Evolutionary conservation across 495 filamentous ascomycete species (phyloP), one percentile per base, ranked within the genome.

Genomic region (Hyphodiscus hymeniophilus): DNA sequence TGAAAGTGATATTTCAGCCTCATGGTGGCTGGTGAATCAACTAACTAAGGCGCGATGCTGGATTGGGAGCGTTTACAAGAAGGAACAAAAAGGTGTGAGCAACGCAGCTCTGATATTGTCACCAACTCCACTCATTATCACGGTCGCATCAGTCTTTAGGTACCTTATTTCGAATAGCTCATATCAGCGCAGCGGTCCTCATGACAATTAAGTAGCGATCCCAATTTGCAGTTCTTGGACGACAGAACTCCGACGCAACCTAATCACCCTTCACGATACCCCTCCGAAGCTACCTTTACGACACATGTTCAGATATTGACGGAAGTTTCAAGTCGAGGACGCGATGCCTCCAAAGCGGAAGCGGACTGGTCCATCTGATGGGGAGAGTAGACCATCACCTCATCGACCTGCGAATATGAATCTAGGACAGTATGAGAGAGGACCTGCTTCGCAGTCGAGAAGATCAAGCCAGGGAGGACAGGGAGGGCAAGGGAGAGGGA

Each of bases 321-420:
- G 23, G 20, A 26, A 26, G 10, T 34, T 52, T 20, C 17, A 47
- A 31, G 41, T 50, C 18, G 38, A 42, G 58, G 40, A 20, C 38
- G 47, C 47, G 20, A 57, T 57, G 50, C 50, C 55, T 18, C 44
- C 55, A 21, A 76, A 77, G 66, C 65, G 75, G 51, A 78, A 76
- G 66, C 69, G 74, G 62, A 64, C 63, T 52, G 73, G 75, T 16
- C 62, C 45, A 6, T 59, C 61, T 20, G 60, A 60, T 47, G 68
- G 65, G 39, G 51, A 57, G 16, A 65, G 61, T 36, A 65, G 75
- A 45, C 71, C 74, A 10, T 64, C 75, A 20, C 75, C 75, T 23
- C 69, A 78, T 63, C 67, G 73, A 4, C 75, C 75, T 34, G 62
- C 61, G 24, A 66, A 75, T 50, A 69, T 67, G 3, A 45, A 59